Evolutionary conservation across 345 rosid species (phyloP).

Genomic region (Eucalyptus tenuipes): DNA sequence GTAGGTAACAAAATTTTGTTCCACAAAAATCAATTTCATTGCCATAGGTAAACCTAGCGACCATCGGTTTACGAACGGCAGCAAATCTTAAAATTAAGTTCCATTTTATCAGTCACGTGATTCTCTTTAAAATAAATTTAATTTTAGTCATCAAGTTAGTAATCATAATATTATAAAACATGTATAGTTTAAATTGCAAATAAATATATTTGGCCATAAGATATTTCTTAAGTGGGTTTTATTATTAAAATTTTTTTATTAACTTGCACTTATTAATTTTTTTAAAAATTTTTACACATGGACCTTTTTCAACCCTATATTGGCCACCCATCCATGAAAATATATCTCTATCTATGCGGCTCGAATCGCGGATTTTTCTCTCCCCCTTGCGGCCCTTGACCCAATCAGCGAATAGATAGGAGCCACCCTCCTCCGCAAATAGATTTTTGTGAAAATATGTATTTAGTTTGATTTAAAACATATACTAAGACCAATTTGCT

Average conservation of each 20-base stretch:
- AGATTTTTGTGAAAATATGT: background rate
- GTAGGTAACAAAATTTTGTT: too few relatives aligned
- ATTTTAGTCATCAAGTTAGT: background rate
- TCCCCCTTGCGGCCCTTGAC: background rate
- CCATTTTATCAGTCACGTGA: too few relatives aligned
- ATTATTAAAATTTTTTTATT: background rate
- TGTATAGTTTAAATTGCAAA: background rate
- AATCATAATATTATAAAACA: background rate
- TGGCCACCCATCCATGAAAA: too few relatives aligned
- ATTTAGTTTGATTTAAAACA: too few relatives aligned
- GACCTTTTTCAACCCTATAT: background rate
- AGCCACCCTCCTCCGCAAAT: background rate
- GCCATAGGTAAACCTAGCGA: background rate
- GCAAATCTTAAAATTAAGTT: too few relatives aligned
- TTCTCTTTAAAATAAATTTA: too few relatives aligned
- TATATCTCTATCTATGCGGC: too few relatives aligned
- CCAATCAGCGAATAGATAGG: background rate
- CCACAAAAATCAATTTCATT: background rate
- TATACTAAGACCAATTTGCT: background rate
- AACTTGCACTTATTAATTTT: background rate
- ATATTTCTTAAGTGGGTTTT: background rate
- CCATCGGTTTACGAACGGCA: background rate
- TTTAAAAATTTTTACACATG: background rate
- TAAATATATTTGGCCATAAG: background rate
- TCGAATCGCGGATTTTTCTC: too few relatives aligned